Evolutionary conservation across 345 rosid genomes (phyloP), one percentile per base, ranked within the genome.

Genomic region (Rhodamnia rubescens): DNA sequence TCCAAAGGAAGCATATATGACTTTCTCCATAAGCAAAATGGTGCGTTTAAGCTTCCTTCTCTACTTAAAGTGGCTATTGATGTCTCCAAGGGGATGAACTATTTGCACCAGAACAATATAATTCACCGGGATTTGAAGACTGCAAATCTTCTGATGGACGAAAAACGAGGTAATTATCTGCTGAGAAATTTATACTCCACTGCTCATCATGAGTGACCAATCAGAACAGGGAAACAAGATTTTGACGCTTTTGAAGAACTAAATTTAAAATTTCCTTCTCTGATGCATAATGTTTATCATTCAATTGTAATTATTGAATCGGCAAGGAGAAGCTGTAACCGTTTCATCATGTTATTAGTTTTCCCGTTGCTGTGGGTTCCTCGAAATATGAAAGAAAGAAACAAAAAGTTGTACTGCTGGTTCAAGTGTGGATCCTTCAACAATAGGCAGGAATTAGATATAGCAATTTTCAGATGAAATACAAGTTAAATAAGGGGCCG

Each of bases 131-230:
- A 97, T 93, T 90, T 97, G 85, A 96, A 97, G 90, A 93, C 98
- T 89, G 99, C 98, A 84, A 97, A 97, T 92, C 98, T 97, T 89
- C 93, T 96, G 80, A 97, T 96, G 99, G 99, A 97, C 88, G 99
- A 97, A 90, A 90, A 94, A 97, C 88, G 99, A 93, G 64, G 99
- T 96, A 93, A 93, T 94, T 87, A 69, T 57, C 86, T 54, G 82
- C 81, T 47, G 75, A 82, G 56, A 82, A 32, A 82, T 59, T 8
- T 83, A 64, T 61, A 61, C 57, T 53, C 83, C 52, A 64, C 40
- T 83, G 50, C n/a, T 84, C 56, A 49, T 83, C 47, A 44, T 24
- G 40, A 51, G 59, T 8, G 24, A 32, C 20, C 47, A 36, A 69
- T 32, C 42, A 69, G 78, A 69, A 16, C 12, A 18, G 24, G 5